phyloP scores from a whole-genome alignment of 177 flowering plant genomes.

The Vitis hybrid region DNA sequence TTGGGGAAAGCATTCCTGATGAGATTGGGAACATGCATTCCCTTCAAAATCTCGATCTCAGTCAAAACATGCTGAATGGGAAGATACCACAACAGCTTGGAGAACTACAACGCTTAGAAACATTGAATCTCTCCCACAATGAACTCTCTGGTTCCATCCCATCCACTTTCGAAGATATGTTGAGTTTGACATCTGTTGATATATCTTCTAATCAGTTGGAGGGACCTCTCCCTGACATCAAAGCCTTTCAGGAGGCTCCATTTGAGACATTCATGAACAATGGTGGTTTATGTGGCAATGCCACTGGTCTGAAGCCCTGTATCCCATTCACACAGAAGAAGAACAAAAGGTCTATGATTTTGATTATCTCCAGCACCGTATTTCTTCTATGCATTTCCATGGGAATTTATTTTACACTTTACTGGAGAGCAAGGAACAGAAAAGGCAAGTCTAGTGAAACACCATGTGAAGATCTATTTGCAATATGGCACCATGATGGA shows the following conservation, averaged over 20 bases:
- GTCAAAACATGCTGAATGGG: conserved; percentile 19
- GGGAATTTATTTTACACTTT: neutral
- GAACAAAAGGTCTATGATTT: neutral
- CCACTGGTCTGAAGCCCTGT: neutral
- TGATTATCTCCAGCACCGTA: neutral
- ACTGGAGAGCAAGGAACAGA: neutral
- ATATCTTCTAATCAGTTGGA: conserved; percentile 26
- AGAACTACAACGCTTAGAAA: conserved; percentile 6
- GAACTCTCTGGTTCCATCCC: conserved; percentile 30
- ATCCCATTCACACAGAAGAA: neutral
- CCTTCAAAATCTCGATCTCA: conserved; percentile 19
- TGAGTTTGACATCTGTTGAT: conserved; percentile 18
- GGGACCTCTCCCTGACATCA: conserved; percentile 25
- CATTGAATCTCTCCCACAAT: conserved; percentile 23
- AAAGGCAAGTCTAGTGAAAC: neutral
- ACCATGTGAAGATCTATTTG: conserved; percentile 3
- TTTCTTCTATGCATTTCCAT: neutral
- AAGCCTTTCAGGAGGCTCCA: conserved; percentile 12
- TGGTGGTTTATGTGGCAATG: conserved; percentile 7
- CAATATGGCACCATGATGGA: conserved; percentile 20
- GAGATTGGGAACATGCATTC: conserved; percentile 5
- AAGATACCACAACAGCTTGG: conserved; percentile 25
- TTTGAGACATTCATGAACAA: conserved; percentile 10
- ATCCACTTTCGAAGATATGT: conserved; percentile 12
- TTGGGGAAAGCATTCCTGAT: conserved; percentile 8